Evolutionary conservation across 1,284 basidiomycete genomes (phyloP).

Genomic region (Trametes versicolor): DNA sequence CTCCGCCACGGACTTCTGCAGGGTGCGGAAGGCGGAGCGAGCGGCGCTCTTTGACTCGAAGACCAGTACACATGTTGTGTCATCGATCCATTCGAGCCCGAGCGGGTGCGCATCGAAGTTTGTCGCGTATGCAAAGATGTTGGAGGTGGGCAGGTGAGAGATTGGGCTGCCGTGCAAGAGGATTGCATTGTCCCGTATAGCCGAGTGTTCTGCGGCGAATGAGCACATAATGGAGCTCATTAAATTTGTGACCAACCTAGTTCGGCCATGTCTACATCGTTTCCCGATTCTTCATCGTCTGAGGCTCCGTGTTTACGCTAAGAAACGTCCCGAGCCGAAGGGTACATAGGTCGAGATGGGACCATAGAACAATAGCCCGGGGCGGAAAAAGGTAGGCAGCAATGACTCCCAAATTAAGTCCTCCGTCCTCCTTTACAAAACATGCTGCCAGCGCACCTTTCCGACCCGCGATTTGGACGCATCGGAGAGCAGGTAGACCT

Average conservation of each 20-base stretch:
- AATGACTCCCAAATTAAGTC: slow-evolving; percentile 60
- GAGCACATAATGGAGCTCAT: slow-evolving; percentile 47
- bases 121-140: slow-evolving; percentile 80
- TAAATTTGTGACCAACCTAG: slow-evolving; percentile 35
- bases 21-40: slow-evolving; percentile 56
- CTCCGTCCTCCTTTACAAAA: slow-evolving; percentile 43
- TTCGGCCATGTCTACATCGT: slow-evolving; percentile 51
- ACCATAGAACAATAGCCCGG: not conserved
- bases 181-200: slow-evolving; percentile 73
- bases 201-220: slow-evolving; percentile 31
- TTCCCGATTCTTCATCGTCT: slow-evolving; percentile 45
- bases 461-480: slow-evolving; percentile 58
- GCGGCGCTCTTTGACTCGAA: slow-evolving; percentile 66
- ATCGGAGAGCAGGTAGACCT: slow-evolving; percentile 77
- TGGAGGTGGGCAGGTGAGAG: slow-evolving; percentile 71
- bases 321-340: slow-evolving; percentile 20
- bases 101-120: slow-evolving; percentile 76
- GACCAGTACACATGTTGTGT: slow-evolving; percentile 79
- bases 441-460: slow-evolving; percentile 73
- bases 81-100: slow-evolving; percentile 82
- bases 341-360: not conserved
- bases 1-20: slow-evolving; percentile 62
- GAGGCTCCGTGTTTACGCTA: slow-evolving; percentile 65
- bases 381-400: slow-evolving; percentile 22
- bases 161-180: slow-evolving; percentile 76